Evolutionary conservation across 2,329 filamentous ascomycete genomes (phyloP).

Genomic region (Fusarium nisikadoi): DNA sequence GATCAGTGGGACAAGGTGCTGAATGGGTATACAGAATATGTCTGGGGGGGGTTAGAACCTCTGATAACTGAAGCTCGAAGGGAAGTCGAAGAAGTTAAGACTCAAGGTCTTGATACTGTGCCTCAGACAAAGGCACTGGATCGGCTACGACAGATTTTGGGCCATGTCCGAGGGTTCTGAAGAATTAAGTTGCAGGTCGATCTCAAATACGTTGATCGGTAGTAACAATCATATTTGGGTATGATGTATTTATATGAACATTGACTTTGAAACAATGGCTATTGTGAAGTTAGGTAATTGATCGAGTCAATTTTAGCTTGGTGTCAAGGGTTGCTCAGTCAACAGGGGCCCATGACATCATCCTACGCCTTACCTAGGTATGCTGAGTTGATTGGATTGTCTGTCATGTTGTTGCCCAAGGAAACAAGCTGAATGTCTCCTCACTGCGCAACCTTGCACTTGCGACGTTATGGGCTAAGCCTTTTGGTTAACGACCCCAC

Average conservation of each 20-base stretch:
- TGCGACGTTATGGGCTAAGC: constrained; percentile 26
- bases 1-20: constrained; percentile 67
- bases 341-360: constrained; percentile 48
- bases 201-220: background rate
- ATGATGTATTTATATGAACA: background rate
- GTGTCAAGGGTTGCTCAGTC: constrained; percentile 44
- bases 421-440: constrained; percentile 18
- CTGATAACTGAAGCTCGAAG: constrained; percentile 65
- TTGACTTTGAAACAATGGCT: background rate
- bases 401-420: constrained; percentile 30
- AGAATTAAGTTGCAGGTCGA: constrained; percentile 1
- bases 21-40: constrained; percentile 69
- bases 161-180: constrained; percentile 50
- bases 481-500: constrained; percentile 30
- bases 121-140: constrained; percentile 47
- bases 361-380: constrained; percentile 12
- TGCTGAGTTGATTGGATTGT: constrained; percentile 9
- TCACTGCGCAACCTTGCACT: constrained; percentile 32
- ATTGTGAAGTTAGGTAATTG: background rate
- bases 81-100: constrained; percentile 61
- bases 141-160: constrained; percentile 52
- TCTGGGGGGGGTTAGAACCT: constrained; percentile 72
- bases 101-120: constrained; percentile 26
- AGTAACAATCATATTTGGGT: background rate
- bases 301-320: background rate